Evolutionary conservation across 2,329 filamentous ascomycete genomes (phyloP), one percentile per base, ranked within the genome.

Genomic region (Nothomitra cinnamomea): DNA sequence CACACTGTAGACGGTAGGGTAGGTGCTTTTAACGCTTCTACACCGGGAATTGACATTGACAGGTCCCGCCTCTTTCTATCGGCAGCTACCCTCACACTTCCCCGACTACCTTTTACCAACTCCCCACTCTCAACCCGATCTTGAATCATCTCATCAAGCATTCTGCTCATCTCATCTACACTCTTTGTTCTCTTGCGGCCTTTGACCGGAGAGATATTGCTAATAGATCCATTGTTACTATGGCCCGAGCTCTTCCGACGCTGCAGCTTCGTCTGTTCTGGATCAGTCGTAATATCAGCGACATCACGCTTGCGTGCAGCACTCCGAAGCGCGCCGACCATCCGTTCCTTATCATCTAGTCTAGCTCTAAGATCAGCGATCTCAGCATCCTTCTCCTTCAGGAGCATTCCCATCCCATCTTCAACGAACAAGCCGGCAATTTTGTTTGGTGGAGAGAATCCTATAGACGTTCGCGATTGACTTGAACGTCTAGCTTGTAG

Each of bases 141-240:
- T 63, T 89, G 85, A 56, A 95, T 92, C 90, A 96, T 95, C 68
- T 95, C 87, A 62, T 96, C 90, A 24, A 95, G 76, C 71, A 95
- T 88, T 61, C 82, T 80, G 59, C 86, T 94, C 81, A 95, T 89
- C 67, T 95, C 89, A 60, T 95, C 88, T 35, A 92, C 84, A 59
- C 85, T 87, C 70, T 77, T 80, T 12, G 25, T 73, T 72, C 51
- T 77, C 45, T 52, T 52, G 19, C 35, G 35, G n/a, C 45, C 45
- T 32, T 35, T 49, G 13, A 19, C 10, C 4, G 25, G 13, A 19
- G 43, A 17, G 15, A 48, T 13, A 24, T 13, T 15, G 12, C 25
- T 28, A 17, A 35, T 15, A 13, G 45, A 22, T 19, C 45, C 45
- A 13, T 38, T 51, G 49, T 10, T 38, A 15, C 49, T 32, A 6